Conservation (phyloP, 768 basidiomycete species). For the Trametes cubensis region DNA sequence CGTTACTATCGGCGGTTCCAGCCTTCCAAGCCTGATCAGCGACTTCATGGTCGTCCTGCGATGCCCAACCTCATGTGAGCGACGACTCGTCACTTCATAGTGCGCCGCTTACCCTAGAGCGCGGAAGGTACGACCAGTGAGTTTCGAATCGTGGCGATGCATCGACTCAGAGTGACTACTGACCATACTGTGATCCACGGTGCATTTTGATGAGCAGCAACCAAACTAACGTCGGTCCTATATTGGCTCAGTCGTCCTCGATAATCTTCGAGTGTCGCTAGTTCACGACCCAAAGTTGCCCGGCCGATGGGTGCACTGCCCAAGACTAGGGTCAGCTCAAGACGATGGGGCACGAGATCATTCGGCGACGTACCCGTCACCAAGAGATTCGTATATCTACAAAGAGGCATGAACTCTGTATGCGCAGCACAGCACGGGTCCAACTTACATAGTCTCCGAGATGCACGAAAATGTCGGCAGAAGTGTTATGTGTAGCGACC, state of each 20-base stretch:
- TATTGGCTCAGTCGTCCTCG: constrained; percentile 55
- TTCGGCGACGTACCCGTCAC: constrained; percentile 30
- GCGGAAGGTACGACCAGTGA: too few relatives aligned
- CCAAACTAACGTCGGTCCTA: constrained; percentile 52
- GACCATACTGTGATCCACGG: constrained; percentile 62
- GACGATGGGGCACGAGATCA: not conserved
- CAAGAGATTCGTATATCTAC: constrained; percentile 54
- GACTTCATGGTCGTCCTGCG: constrained; percentile 57
- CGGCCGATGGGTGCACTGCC: constrained; percentile 54
- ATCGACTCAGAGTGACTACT: constrained; percentile 15
- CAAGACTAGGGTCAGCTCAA: not conserved
- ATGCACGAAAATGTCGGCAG: constrained; percentile 57
- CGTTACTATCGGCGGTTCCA: constrained; percentile 59
- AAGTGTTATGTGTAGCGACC: constrained; percentile 53
- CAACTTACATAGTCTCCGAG: constrained; percentile 58
- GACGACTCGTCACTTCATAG: too few relatives aligned
- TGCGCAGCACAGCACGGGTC: not conserved
- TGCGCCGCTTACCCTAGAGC: too few relatives aligned
- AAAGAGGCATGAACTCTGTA: too few relatives aligned
- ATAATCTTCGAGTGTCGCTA: constrained; percentile 59
- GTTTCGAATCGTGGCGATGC: too few relatives aligned
- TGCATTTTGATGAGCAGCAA: constrained; percentile 49
- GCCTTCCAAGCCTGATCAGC: constrained; percentile 62
- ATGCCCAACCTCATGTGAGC: not conserved
- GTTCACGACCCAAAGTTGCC: constrained; percentile 52